Conservation (phyloP, 495 filamentous ascomycete genomes). For the Penicillium cosmopolitanum region DNA sequence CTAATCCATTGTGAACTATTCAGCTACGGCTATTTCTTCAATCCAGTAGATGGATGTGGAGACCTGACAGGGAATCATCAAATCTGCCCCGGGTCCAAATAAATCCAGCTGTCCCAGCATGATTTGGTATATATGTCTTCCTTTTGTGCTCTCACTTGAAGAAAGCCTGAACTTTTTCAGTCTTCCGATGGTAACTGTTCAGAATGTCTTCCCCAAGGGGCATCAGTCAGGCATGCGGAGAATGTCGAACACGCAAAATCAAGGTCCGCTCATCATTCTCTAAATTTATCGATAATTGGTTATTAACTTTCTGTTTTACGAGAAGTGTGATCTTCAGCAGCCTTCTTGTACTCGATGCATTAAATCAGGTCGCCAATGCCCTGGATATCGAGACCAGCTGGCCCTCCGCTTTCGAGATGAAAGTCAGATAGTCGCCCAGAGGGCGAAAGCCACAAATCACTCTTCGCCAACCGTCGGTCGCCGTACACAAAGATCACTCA, state of each 20-base stretch:
- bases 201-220: background rate
- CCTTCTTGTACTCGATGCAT: slow-evolving; percentile 3
- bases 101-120: background rate
- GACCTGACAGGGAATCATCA: background rate
- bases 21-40: background rate
- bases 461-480: slow-evolving; percentile 1
- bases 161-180: background rate
- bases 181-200: background rate
- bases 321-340: slow-evolving; percentile 3
- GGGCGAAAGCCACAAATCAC: slow-evolving; percentile 2
- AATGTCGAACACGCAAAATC: slow-evolving; percentile 5
- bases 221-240: slow-evolving; percentile 3
- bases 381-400: slow-evolving; percentile 8
- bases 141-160: background rate
- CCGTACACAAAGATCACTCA: slow-evolving; percentile 5
- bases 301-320: background rate
- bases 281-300: too few species aligned
- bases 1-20: background rate
- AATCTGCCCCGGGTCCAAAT: background rate
- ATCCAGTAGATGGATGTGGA: background rate
- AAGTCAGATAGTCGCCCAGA: slow-evolving; percentile 3
- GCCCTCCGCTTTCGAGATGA: slow-evolving; percentile 3
- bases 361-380: slow-evolving; percentile 5
- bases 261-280: background rate
- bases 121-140: background rate